These are phyloP conservation scores for Dictyostelium intermedium DNA, from an alignment of 78 protist genomes.

Conservation along the genomic window DNA sequence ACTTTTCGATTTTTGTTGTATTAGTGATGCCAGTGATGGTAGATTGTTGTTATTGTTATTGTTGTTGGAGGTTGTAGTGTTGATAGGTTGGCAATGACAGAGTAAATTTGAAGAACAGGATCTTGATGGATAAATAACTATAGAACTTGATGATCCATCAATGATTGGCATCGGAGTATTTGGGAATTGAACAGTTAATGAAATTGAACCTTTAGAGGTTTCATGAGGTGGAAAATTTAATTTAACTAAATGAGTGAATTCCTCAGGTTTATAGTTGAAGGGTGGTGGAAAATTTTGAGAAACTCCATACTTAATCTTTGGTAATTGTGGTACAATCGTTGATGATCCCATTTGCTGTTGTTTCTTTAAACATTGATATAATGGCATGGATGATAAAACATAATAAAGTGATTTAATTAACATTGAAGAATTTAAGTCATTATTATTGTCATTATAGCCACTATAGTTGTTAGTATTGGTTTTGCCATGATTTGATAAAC, in stretches of 20 bases:
- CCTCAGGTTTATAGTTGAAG: constrained; percentile 25
- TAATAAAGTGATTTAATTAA: constrained; percentile 45
- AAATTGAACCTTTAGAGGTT: constrained; percentile 32
- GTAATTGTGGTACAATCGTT: background rate
- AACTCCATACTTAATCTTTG: constrained; percentile 59
- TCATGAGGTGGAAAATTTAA: constrained; percentile 45
- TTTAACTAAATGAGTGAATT: constrained; percentile 42
- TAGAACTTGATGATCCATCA: background rate
- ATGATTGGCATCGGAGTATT: background rate
- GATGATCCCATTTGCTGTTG: constrained; percentile 1
- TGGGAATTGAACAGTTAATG: constrained; percentile 60
- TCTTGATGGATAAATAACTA: constrained; percentile 61
- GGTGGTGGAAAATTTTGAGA: constrained; percentile 65
- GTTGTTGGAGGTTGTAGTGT: background rate
- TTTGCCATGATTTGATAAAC: background rate
- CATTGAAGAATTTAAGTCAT: background rate
- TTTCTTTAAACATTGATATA: background rate
- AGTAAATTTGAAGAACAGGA: constrained; percentile 41
- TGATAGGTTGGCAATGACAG: constrained; percentile 8
- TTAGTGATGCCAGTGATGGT: background rate
- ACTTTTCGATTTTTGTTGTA: background rate
- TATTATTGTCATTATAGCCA: background rate
- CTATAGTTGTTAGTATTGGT: background rate
- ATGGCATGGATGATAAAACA: constrained; percentile 43
- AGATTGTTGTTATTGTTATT: background rate